Evolutionary conservation across 345 rosid genomes (phyloP), one percentile per base, ranked within the genome.

Genomic region (Mangifera indica): DNA sequence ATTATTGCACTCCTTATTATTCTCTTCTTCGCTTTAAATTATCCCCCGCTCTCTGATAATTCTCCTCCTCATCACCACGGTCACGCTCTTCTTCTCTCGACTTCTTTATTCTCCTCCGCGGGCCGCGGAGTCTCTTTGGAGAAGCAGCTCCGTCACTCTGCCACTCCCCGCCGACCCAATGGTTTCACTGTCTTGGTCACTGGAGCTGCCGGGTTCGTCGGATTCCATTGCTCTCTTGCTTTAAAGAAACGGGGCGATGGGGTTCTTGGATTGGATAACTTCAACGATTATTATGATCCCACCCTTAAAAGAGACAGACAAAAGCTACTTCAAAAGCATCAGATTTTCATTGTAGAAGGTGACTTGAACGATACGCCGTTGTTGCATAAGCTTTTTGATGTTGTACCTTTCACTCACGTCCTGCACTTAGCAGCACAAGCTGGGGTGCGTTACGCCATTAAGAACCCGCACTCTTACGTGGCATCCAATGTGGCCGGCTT

Each of bases 351-450:
- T n/a, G 93, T 88, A 3, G 91, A 91, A 78, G 97, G 91, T 0
- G 97, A 91, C 73, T 74, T 91, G 29, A 89, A 91, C 79, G 93
- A 91, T 54, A 82, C 77, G 1, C 82, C 84, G 2, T 76, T 91
- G 80, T 72, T 91, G 5, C 77, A 78, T 11, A 91, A 89, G 80
- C 88, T 91, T 12, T 87, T 87, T 82, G 95, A 91, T 54, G 90
- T 91, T 11, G 91, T 88, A 5, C 91, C 95, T 0, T 88, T 91
- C 90, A 85, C 93, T 13, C 97, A 91, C 82, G 78, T 91, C 7
- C 97, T 91, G 51, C 97, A 91, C 82, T 81, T 91, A 34, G 97
- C 97, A 0, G 97, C 97, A 3, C 97, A 91, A 77, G 97, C 97
- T 45, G 97, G 97, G 0, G 97, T 91, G 25, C 91, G 97, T 3